Evolutionary conservation across 2,329 filamentous ascomycete species (phyloP).

Genomic region (Lasiodiplodia citricola): DNA sequence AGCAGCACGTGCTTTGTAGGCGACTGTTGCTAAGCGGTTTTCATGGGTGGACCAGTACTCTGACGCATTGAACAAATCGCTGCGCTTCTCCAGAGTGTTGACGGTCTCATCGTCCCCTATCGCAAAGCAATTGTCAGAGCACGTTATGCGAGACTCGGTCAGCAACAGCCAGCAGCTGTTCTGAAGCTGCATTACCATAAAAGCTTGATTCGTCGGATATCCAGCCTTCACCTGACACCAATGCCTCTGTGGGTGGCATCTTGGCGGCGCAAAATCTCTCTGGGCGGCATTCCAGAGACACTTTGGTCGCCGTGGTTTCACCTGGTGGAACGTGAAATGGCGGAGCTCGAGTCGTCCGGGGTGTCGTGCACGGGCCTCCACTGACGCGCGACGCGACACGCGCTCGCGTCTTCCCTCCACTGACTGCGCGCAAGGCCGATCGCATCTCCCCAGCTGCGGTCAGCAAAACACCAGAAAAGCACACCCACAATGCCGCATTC

Average conservation of each 20-base stretch:
- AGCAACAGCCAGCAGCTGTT: background rate
- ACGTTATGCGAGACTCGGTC: background rate
- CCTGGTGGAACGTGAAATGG: background rate
- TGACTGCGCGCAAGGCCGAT: background rate
- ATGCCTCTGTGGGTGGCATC: conserved; percentile 31
- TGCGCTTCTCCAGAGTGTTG: conserved; percentile 9
- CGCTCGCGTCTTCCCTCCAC: conserved; percentile 20
- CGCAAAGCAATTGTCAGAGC: background rate
- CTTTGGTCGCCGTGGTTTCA: background rate
- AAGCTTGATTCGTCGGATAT: conserved; percentile 53
- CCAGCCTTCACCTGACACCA: conserved; percentile 41
- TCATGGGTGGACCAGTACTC: conserved; percentile 18
- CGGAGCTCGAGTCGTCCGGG: background rate
- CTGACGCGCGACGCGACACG: conserved; percentile 16
- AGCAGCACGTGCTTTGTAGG: conserved; percentile 1
- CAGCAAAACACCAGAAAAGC: background rate
- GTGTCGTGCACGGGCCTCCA: conserved; percentile 1
- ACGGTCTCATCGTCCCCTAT: conserved; percentile 28
- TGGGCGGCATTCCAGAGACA: conserved; percentile 1
- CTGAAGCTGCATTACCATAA: conserved; percentile 43
- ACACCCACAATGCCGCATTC: conserved; percentile 52
- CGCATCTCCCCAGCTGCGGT: conserved; percentile 4
- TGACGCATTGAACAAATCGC: background rate
- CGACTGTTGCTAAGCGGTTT: background rate
- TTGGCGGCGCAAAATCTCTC: background rate